These are phyloP conservation scores for Gossypium lobatum DNA, from an alignment of 441 rosid genomes.

Conservation along the genomic window DNA sequence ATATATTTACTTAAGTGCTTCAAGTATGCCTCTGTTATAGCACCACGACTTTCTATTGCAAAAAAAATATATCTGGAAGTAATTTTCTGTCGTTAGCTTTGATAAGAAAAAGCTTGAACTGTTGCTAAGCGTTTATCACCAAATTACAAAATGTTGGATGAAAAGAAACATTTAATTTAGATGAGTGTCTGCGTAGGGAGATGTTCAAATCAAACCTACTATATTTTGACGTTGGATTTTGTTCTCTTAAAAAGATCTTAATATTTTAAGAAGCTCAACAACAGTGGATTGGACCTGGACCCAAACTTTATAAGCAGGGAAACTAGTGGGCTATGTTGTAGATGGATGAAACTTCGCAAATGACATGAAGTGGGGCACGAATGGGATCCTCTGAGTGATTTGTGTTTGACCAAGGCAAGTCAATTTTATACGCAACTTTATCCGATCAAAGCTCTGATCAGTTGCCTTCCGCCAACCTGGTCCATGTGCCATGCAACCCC, in stretches of 20 bases:
- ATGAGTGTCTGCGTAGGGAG: neutral
- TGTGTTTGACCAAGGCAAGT: too few species aligned
- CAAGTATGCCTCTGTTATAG: too few species aligned
- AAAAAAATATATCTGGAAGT: too few species aligned
- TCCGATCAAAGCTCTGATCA: neutral
- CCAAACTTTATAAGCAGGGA: too few species aligned
- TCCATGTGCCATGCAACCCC: constrained; percentile 2
- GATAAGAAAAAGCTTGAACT: neutral
- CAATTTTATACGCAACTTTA: neutral
- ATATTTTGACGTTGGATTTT: neutral
- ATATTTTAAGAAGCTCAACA: neutral
- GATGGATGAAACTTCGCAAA: too few species aligned
- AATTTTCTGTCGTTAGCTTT: neutral
- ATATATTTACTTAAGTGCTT: too few species aligned
- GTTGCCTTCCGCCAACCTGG: neutral
- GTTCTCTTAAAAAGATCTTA: neutral
- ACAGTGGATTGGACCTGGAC: neutral
- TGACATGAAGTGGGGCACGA: too few species aligned
- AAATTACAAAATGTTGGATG: neutral
- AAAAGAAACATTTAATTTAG: neutral
- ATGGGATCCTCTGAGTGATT: too few species aligned
- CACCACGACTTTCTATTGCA: too few species aligned
- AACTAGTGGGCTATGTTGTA: too few species aligned
- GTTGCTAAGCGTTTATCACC: neutral
- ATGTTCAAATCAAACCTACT: neutral